These are phyloP conservation scores for Miscanthus lutarioriparius DNA, from an alignment of 176 grass and related monocot species.

Conservation along the genomic window DNA sequence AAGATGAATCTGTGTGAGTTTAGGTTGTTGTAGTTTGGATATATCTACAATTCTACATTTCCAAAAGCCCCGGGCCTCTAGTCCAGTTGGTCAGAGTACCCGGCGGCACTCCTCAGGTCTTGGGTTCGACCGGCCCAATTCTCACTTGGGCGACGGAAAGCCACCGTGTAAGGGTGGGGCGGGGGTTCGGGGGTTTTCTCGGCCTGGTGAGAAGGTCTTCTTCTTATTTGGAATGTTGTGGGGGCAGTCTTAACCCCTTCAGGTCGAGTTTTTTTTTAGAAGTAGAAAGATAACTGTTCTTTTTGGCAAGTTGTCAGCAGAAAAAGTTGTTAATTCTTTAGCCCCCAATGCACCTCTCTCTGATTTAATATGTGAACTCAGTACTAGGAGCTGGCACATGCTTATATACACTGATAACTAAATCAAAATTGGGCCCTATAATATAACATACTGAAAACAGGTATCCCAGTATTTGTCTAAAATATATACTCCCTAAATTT, in stretches of 20 bases:
- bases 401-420: neutral
- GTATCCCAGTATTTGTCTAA: no score
- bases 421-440: neutral
- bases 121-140: no score
- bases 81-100: no score
- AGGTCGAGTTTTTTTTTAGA: no score
- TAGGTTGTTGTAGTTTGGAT: neutral
- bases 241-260: no score
- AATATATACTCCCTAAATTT: neutral
- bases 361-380: slow-evolving; percentile 17
- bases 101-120: no score
- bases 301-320: neutral
- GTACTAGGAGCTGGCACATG: neutral
- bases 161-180: no score
- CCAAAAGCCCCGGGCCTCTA: no score
- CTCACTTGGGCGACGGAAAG: no score
- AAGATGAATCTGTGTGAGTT: neutral
- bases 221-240: no score
- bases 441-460: neutral
- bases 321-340: neutral
- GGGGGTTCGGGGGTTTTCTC: no score
- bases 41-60: neutral
- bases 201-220: no score
- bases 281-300: neutral
- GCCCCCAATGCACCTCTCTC: neutral